Evolutionary conservation across 2,329 filamentous ascomycete genomes (phyloP).

Genomic region (Trichoderma cornu-damae): DNA sequence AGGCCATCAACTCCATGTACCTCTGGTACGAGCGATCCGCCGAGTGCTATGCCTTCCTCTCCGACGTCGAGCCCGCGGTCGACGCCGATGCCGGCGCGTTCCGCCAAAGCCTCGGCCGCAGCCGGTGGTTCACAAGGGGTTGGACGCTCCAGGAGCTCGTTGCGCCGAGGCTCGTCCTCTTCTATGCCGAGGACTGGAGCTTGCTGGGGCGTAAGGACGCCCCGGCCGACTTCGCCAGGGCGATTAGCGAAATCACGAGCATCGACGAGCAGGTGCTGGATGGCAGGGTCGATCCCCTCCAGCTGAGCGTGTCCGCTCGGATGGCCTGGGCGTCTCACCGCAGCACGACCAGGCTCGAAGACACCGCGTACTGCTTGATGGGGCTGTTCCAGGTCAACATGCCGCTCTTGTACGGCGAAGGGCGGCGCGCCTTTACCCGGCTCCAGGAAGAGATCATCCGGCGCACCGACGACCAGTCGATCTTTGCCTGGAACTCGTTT

Average conservation of each 20-base stretch:
- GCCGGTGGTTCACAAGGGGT: conserved; percentile 24
- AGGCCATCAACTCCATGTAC: conserved; percentile 17
- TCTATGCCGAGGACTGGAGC: conserved; percentile 16
- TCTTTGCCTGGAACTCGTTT: conserved; percentile 22
- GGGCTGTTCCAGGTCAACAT: conserved; percentile 23
- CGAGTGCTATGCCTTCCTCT: conserved; percentile 27
- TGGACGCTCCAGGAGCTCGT: conserved; percentile 21
- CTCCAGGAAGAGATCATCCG: conserved; percentile 20
- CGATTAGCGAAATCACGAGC: conserved; percentile 7
- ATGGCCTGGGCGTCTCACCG: conserved; percentile 22
- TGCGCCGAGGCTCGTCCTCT: conserved; percentile 18
- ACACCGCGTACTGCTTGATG: conserved; percentile 22
- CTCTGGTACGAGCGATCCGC: conserved; percentile 26
- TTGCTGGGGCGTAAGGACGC: conserved; percentile 11
- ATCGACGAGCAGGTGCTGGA: conserved; percentile 14
- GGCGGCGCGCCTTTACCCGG: conserved; percentile 13
- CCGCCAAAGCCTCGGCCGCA: conserved; percentile 15
- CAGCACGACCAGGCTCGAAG: conserved; percentile 21
- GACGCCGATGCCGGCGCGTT: neutral
- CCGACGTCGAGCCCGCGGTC: conserved; percentile 20
- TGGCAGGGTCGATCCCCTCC: conserved; percentile 11
- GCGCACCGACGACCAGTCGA: conserved; percentile 20
- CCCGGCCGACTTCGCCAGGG: neutral
- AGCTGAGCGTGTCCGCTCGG: conserved; percentile 17
- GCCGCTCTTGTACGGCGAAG: conserved; percentile 24